phyloP scores from a whole-genome alignment of 176 grass and related monocot genomes.

The Tuctoria greenei region DNA sequence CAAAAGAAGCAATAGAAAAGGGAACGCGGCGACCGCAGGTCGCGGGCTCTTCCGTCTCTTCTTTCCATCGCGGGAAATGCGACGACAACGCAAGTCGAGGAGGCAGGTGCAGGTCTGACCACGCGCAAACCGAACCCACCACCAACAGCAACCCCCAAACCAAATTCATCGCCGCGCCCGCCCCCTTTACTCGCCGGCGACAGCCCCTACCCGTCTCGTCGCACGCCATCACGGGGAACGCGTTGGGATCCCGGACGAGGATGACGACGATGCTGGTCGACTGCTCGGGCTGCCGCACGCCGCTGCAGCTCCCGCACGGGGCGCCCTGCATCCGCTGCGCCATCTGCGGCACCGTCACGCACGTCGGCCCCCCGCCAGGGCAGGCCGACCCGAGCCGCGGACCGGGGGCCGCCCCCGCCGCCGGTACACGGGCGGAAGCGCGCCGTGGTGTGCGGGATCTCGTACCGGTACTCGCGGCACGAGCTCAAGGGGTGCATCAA shows the following conservation, averaged over 20 bases:
- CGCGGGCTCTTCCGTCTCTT: background rate
- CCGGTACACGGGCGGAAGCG: slow-evolving; percentile 76
- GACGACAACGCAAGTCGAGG: too few species aligned
- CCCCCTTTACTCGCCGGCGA: background rate
- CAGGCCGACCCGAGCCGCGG: background rate
- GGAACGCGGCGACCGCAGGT: background rate
- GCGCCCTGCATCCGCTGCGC: slow-evolving; percentile 82
- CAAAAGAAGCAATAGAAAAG: background rate
- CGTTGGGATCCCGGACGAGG: slow-evolving; percentile 10
- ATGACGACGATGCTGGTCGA: slow-evolving; percentile 73
- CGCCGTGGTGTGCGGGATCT: slow-evolving; percentile 94
- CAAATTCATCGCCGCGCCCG: slow-evolving; percentile 26
- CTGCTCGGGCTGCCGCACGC: slow-evolving; percentile 83
- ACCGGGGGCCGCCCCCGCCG: slow-evolving; percentile 45
- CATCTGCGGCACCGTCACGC: slow-evolving; percentile 75
- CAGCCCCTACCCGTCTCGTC: background rate
- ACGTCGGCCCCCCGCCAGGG: slow-evolving; percentile 48
- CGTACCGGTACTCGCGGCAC: slow-evolving; percentile 81
- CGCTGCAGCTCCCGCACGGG: slow-evolving; percentile 78
- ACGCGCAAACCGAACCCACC: slow-evolving; percentile 8
- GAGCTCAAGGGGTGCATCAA: slow-evolving; percentile 98
- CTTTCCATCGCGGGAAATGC: slow-evolving; percentile 11
- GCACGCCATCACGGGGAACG: background rate
- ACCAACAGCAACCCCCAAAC: background rate
- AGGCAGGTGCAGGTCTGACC: background rate